Base-by-base conservation (phyloP, 306 rosid genomes). In the Lupinus albus region DNA sequence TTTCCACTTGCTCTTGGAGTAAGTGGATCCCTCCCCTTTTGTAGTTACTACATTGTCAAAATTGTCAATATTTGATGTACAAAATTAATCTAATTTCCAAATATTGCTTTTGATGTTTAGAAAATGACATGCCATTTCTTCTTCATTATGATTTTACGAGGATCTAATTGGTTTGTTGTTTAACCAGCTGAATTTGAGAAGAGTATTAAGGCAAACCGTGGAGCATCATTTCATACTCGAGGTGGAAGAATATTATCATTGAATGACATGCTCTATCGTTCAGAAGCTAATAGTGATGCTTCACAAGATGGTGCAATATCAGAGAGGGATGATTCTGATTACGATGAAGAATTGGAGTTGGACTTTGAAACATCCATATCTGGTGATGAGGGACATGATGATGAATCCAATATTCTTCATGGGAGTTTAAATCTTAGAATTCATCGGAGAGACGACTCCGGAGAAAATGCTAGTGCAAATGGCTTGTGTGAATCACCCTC, bases 281-380 rank as follows among this genome's bases (percentile, higher is more conserved):
- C 89, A 12, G 97, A 86, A 78, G 96, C 79, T 69, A 89, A 88
- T 72, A 85, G 97, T 72, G 95, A 93, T 75, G 83, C 70, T 75
- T 88, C 96, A 12, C 93, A 83, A 81, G 99, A 93, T 76, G 96
- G 94, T 71, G 86, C 84, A 11, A 78, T 90, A 81, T 93, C 95
- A 32, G 99, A 93, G 21, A 85, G 95, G 77, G 97, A 88, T 79
- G 94, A 90, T 78, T 90, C 99, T 70, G 99, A 93, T 78, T 86
- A 86, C 30, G 98, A 90, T 14, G 99, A 90, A 77, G 97, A 88
- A 73, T 62, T 93, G 77, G 99, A 93, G 71, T 72, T 90, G 81
- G 97, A 88, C 82, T 85, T 93, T 68, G 96, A 93, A 76, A 88
- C 99, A 25, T 90, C 95, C 7, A 45, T 90, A 20, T 93, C 91